A percentile compares a stretch with the other conserved stretches of the same genome.
phyloP scores from a whole-genome alignment of 176 grass and related monocot species.

The Avena eriantha region DNA sequence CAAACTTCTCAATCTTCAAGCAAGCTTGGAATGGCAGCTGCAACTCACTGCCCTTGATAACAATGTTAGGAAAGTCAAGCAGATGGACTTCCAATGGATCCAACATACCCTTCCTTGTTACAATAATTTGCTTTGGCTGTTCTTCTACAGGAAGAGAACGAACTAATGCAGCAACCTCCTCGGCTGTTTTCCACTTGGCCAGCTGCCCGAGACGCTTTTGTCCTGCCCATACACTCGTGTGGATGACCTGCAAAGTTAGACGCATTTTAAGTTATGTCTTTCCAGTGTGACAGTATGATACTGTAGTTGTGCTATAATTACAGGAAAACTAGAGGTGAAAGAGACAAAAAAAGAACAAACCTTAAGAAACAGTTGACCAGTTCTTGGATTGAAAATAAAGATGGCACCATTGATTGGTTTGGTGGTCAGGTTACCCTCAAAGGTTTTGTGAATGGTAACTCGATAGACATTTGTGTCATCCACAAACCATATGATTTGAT shows the following conservation, averaged over 20 bases:
- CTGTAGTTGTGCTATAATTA: background rate
- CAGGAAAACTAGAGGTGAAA: constrained; percentile 21
- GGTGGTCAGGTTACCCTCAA: constrained; percentile 98
- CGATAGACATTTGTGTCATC: constrained; percentile 99
- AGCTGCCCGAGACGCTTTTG: constrained; percentile 97
- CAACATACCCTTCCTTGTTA: constrained; percentile 98
- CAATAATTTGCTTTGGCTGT: constrained; percentile 98
- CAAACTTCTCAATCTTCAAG: constrained; percentile 99
- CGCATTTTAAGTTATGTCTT: constrained; percentile 12
- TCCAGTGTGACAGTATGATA: background rate
- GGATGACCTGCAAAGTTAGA: constrained; percentile 76
- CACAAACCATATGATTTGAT: constrained; percentile 99
- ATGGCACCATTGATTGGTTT: constrained; percentile 99
- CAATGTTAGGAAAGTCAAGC: constrained; percentile 98
- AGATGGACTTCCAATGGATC: constrained; percentile 99
- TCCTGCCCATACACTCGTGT: constrained; percentile 98
- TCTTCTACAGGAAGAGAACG: constrained; percentile 94
- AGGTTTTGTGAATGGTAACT: constrained; percentile 98
- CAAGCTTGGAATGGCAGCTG: constrained; percentile 99
- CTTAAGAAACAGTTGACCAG: constrained; percentile 96
- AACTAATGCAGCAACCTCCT: constrained; percentile 97
- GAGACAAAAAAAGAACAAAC: constrained; percentile 42
- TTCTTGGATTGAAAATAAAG: constrained; percentile 99
- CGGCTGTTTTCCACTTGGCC: constrained; percentile 99
- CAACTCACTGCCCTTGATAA: constrained; percentile 96